Conservation (phyloP, 441 rosid genomes). For the Croton laevigatus region DNA sequence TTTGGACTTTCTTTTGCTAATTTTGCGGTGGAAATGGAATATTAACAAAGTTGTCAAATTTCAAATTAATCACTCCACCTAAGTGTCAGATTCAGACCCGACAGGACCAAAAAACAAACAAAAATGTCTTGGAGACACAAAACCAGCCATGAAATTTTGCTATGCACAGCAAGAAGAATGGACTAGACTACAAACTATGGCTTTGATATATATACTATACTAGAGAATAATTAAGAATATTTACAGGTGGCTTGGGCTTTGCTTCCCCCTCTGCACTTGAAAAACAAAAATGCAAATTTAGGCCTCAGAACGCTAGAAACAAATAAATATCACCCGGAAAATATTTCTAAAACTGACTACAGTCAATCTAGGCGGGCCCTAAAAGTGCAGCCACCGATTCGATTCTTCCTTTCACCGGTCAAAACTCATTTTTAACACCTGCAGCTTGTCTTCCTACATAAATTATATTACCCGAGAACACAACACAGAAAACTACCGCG, state of each 20-base stretch:
- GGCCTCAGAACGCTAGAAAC: conserved; percentile 33
- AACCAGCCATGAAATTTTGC: neutral
- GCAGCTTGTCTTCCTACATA: conserved; percentile 8
- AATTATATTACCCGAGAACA: neutral
- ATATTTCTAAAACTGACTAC: conserved; percentile 19
- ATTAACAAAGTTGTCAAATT: neutral
- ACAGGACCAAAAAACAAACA: too few relatives aligned
- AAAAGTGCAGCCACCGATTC: conserved; percentile 32
- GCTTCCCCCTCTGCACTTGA: conserved; percentile 31
- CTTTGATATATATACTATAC: conserved; percentile 6
- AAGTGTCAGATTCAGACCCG: neutral
- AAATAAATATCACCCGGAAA: conserved; percentile 30
- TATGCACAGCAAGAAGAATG: neutral
- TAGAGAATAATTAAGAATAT: conserved; percentile 27
- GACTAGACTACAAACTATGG: conserved; percentile 14
- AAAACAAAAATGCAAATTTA: conserved; percentile 37
- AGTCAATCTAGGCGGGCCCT: conserved; percentile 29
- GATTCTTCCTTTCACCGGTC: conserved; percentile 19
- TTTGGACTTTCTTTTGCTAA: conserved; percentile 9
- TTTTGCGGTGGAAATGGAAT: neutral
- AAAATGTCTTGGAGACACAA: neutral
- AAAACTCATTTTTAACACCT: conserved; percentile 19
- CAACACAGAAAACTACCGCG: conserved; percentile 16
- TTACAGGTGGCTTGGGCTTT: conserved; percentile 30
- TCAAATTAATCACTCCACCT: neutral